Evolutionary conservation across 1,284 basidiomycete genomes (phyloP).

Genomic region (Papiliotrema terrestris): DNA sequence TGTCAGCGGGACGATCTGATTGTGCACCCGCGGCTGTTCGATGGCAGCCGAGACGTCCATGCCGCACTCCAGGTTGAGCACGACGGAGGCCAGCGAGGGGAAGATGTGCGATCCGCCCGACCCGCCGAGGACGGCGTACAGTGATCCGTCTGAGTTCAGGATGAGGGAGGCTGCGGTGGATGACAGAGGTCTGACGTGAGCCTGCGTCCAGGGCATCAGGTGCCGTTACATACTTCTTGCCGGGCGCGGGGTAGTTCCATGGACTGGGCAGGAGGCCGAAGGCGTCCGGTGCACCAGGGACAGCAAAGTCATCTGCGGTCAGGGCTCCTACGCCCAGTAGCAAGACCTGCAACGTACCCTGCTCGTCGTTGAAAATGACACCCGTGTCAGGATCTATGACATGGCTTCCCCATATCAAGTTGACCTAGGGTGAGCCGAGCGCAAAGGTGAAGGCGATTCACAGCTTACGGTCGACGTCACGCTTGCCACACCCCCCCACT

Average conservation of each 20-base stretch:
- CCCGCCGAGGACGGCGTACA: constrained; percentile 73
- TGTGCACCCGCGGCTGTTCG: constrained; percentile 83
- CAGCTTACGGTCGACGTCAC: constrained; percentile 68
- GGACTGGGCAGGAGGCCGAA: constrained; percentile 84
- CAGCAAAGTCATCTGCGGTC: constrained; percentile 73
- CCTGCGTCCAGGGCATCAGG: background rate
- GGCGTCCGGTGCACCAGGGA: constrained; percentile 70
- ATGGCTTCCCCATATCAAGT: constrained; percentile 76
- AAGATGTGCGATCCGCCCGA: constrained; percentile 87
- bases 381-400: constrained; percentile 82
- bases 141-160: constrained; percentile 65
- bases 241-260: constrained; percentile 80
- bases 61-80: constrained; percentile 79
- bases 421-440: constrained; percentile 53
- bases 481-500: constrained; percentile 76
- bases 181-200: constrained; percentile 60
- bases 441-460: background rate
- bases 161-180: constrained; percentile 78
- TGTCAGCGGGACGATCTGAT: constrained; percentile 72
- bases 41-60: constrained; percentile 74
- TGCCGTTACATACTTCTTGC: constrained; percentile 58
- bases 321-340: background rate
- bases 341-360: constrained; percentile 18
- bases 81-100: constrained; percentile 69
- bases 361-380: constrained; percentile 82